phyloP scores from a whole-genome alignment of 1,284 basidiomycete species.

The Tilletiopsis washingtonensis region DNA sequence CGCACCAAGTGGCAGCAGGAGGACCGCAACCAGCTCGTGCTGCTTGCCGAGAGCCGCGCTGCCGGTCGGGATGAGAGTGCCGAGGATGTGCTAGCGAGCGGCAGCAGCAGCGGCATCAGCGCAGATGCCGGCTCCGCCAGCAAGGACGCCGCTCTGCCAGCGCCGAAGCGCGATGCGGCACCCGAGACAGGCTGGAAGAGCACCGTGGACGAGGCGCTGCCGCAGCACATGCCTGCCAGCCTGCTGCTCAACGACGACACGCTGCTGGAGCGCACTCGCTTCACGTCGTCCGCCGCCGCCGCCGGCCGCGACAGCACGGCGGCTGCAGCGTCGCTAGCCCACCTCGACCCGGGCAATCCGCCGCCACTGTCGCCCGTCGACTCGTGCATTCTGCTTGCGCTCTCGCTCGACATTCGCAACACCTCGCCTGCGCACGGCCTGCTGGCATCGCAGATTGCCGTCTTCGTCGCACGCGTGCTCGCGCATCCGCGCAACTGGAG shows the following conservation, averaged over 20 bases:
- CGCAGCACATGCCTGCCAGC: conserved; percentile 59
- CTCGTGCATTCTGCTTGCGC: conserved; percentile 39
- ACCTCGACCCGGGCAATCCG: conserved; percentile 74
- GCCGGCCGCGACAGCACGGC: conserved; percentile 18
- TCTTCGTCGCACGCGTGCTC: conserved; percentile 40
- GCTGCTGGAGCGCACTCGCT: conserved; percentile 85
- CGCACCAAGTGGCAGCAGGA: conserved; percentile 86
- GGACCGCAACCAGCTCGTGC: conserved; percentile 78
- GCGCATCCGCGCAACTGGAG: conserved; percentile 43
- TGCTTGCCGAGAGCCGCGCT: conserved; percentile 71
- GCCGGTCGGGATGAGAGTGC: conserved; percentile 44
- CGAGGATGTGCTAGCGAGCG: conserved; percentile 15
- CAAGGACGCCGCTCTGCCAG: not conserved
- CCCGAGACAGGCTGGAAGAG: conserved; percentile 23
- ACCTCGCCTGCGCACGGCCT: conserved; percentile 46
- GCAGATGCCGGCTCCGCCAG: too few species aligned
- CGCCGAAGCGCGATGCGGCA: not conserved
- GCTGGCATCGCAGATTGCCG: conserved; percentile 40
- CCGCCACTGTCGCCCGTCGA: conserved; percentile 51
- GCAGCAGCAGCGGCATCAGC: conserved; percentile 10
- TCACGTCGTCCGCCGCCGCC: conserved; percentile 58
- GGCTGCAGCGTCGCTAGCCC: conserved; percentile 47
- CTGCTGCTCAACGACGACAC: conserved; percentile 90
- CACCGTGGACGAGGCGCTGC: conserved; percentile 25
- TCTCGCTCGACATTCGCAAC: conserved; percentile 44